Conservation (phyloP, 805 yeast genomes). For the Hanseniaspora hatyaiensis region DNA sequence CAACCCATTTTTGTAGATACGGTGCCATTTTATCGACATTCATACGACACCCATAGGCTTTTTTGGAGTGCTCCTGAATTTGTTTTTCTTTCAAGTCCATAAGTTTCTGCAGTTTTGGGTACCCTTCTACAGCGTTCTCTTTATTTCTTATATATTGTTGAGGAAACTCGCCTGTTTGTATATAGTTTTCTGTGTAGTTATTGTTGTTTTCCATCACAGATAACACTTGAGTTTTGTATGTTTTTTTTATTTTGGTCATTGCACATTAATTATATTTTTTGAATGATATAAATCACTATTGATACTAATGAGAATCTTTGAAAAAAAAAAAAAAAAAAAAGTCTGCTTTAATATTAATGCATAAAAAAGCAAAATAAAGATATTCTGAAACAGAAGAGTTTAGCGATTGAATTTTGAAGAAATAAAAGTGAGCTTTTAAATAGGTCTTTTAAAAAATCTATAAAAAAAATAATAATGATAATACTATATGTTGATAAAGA, state of each 20-base stretch:
- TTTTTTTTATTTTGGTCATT: constrained; percentile 10
- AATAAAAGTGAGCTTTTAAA: too few species aligned
- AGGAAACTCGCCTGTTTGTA: constrained; percentile 55
- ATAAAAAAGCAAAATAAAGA: too few species aligned
- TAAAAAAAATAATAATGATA: too few species aligned
- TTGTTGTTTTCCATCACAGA: constrained; percentile 22
- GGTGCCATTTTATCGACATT: constrained; percentile 43
- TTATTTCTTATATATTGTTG: constrained; percentile 54
- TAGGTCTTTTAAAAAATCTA: too few species aligned
- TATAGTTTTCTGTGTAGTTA: constrained; percentile 60
- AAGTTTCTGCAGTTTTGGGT: constrained; percentile 66
- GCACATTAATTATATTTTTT: too few species aligned
- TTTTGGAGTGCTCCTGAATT: constrained; percentile 39
- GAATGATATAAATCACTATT: too few species aligned
- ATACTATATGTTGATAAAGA: too few species aligned
- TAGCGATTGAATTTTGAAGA: too few species aligned
- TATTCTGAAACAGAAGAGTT: too few species aligned
- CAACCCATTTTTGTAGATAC: constrained; percentile 51
- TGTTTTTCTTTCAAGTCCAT: constrained; percentile 56
- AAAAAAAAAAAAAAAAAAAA: neutral
- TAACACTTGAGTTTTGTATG: constrained; percentile 6
- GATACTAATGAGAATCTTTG: too few species aligned
- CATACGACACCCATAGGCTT: constrained; percentile 56
- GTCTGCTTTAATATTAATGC: too few species aligned
- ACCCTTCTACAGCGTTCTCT: constrained; percentile 61